Evolutionary conservation across 106 monocot species (phyloP), one percentile per base, ranked within the genome.

Genomic region (Phalaenopsis aphrodite): DNA sequence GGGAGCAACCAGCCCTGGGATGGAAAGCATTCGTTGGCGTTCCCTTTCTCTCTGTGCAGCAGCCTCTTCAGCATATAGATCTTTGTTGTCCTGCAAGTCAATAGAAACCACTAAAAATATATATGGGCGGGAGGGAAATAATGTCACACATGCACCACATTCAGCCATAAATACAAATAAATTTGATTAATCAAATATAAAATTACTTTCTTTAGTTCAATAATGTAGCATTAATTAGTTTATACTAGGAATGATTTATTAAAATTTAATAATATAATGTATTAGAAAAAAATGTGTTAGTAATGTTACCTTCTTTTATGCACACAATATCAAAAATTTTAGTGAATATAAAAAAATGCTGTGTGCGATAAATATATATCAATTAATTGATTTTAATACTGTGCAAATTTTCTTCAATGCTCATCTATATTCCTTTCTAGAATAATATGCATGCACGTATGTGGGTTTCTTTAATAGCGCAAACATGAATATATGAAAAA

Each of bases 1-100:
- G 1, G 98, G 98, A 42, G 98, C 94, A 78, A 99, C 94, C 24
- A 99, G 91, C 10, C 98, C 98, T 3, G 94, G 98, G 75, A 99
- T 99, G 19, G 92, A 85, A 14, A 99, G 90, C 98, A 99, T 99
- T 41, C 98, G 83, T 79, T 94, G 98, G 57, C 94, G 88, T 56
- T 99, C 98, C 84, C 80, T 88, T 41, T 99, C 98, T 82, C 91
- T 88, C 81, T 92, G 92, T 0, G 88, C 92, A 18, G 92, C 94
- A 8, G 94, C 91, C 78, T 99, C 98, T 82, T 99, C 98, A 0
- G 98, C 98, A 78, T 94, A 99, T 11, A 99, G 83, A 81, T 99
- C 98, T 75, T 94, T 99, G 80, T 99, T 99, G 81, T 99, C 98
- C 98, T 99, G 84, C 67, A 84, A 43, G n/a, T 30, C 42, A 18